Evolutionary conservation across 805 yeast species (phyloP), one percentile per base, ranked within the genome.

Genomic region (Komagataella pseudopastoris): DNA sequence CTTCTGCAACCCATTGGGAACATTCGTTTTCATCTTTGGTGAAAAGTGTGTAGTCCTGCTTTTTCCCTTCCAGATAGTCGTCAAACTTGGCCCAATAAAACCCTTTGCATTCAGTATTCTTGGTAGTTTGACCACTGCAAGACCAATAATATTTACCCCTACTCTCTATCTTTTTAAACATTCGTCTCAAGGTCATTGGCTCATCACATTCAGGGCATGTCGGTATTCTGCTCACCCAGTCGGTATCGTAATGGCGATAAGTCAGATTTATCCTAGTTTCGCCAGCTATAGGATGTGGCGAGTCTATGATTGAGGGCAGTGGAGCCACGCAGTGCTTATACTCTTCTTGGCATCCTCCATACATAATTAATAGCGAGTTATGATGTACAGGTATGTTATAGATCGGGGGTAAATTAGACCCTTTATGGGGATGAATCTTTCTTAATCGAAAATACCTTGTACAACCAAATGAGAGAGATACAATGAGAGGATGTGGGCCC

Each of bases 291-390:
- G 75, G 72, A 55, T 83, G 83, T 0, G 66, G 56, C 2, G n/a
- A 30, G 16, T 71, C 67, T 2, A 79, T 63, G 6, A 63, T 56
- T 52, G 65, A 65, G 5, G 64, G 60, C 45, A 72, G 63, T 0
- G 80, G 69, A 4, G 77, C 76, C 0, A 86, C 78, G 53, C 80
- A 69, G 59, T 87, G 95, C 58, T 80, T 84, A 60, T 66, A 86
- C 50, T 76, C 78, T 56, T 86, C 95, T 60, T 86, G 95, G 54
- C 86, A 81, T 0, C 88, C 88, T 1, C 88, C 84, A 53, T 82
- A 80, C 95, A 86, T 85, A 2, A 86, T 64, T 2, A 85, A 58
- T 44, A 86, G 61, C 6, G 86, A 73, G 59, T 86, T 86, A 61
- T 86, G 89, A 0, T 87, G 84, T 2, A 83, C 59, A n/a, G 80